A percentile compares a stretch with the other conserved stretches of the same genome.
phyloP scores from a whole-genome alignment of 1,284 basidiomycete species.

The Mycena sp. region DNA sequence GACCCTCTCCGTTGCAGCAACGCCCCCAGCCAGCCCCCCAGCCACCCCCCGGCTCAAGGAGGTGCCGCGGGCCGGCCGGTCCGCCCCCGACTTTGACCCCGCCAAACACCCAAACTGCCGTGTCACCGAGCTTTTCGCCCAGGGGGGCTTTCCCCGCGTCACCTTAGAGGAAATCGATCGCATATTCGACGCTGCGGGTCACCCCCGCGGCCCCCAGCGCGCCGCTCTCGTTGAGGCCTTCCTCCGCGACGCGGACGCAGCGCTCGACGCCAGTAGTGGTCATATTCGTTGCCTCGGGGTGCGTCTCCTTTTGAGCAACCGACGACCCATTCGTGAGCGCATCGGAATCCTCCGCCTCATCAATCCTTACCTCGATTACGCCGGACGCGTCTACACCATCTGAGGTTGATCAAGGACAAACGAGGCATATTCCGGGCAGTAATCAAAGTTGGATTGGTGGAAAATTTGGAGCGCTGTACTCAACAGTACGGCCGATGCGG shows the following conservation, averaged over 20 bases:
- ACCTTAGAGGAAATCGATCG: background rate
- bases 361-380: too few relatives aligned
- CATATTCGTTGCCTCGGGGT: conserved; percentile 2
- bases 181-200: background rate
- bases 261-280: background rate
- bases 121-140: conserved; percentile 1
- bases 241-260: background rate
- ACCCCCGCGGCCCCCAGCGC: background rate
- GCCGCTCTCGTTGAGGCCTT: background rate
- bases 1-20: too few relatives aligned
- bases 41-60: background rate
- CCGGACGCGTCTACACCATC: too few relatives aligned
- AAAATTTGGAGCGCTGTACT: too few relatives aligned
- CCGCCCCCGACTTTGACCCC: background rate
- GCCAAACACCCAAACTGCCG: background rate
- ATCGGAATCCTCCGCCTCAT: too few relatives aligned
- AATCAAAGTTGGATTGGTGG: too few relatives aligned
- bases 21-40: too few relatives aligned
- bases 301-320: too few relatives aligned
- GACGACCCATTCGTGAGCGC: too few relatives aligned
- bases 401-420: too few relatives aligned
- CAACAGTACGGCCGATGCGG: too few relatives aligned
- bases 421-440: too few relatives aligned
- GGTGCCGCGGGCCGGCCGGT: background rate
- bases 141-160: background rate